These are phyloP conservation scores for Polygonum aviculare DNA, from an alignment of 148 eudicot species.

Conservation along the genomic window DNA sequence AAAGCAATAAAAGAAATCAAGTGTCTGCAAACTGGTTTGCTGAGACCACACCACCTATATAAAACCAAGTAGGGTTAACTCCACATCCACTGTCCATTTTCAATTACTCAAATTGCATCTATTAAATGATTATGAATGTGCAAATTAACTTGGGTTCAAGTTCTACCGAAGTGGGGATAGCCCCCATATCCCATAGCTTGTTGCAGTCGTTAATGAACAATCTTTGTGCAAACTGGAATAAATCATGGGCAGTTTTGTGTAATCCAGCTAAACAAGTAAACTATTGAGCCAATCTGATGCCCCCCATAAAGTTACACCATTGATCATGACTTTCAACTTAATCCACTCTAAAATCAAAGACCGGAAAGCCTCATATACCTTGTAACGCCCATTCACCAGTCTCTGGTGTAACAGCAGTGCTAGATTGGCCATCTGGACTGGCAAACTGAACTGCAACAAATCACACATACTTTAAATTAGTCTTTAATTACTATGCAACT, in stretches of 20 bases:
- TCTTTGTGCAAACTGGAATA: neutral
- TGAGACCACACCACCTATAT: neutral
- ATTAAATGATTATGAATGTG: neutral
- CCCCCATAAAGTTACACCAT: neutral
- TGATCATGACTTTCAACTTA: neutral
- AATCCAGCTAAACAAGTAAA: neutral
- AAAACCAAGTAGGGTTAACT: neutral
- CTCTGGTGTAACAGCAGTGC: slow-evolving; percentile 49
- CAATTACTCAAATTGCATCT: neutral
- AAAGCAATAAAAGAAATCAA: no score
- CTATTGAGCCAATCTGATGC: neutral
- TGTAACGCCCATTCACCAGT: slow-evolving; percentile 84
- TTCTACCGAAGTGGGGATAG: neutral
- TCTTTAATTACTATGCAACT: neutral
- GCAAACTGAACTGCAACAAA: slow-evolving; percentile 40
- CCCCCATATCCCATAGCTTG: neutral
- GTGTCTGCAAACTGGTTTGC: neutral
- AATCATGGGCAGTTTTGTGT: neutral
- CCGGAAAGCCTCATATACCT: slow-evolving; percentile 36
- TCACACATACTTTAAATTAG: neutral
- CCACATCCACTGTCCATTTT: neutral
- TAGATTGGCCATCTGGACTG: slow-evolving; percentile 49
- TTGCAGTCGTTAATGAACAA: neutral
- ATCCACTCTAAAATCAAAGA: neutral
- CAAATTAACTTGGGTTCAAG: neutral